A percentile compares a stretch with the other conserved stretches of the same genome.
Evolutionary conservation across 495 filamentous ascomycete genomes (phyloP).

Genomic region (Penicillium macrosclerotiorum): DNA sequence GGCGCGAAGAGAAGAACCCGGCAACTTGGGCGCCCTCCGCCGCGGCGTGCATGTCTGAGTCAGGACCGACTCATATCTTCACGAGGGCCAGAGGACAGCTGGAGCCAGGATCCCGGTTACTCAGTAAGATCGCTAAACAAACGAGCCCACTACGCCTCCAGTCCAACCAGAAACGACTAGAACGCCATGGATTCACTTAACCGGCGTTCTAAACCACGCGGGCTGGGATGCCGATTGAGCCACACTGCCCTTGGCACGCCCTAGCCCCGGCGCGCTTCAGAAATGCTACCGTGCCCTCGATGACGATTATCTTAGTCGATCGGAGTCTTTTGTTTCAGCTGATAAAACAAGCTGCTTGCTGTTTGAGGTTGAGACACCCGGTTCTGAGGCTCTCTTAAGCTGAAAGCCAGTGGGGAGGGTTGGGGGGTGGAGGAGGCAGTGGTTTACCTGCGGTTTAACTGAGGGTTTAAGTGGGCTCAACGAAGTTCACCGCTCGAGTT

Average conservation of each 20-base stretch:
- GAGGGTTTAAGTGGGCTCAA: too few species aligned
- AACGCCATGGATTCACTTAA: background rate
- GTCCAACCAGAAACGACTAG: background rate
- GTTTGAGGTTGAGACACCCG: constrained; percentile 1
- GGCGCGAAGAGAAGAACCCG: background rate
- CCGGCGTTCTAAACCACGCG: background rate
- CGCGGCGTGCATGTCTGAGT: constrained; percentile 17
- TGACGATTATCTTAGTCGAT: constrained; percentile 8
- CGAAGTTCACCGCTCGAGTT: too few species aligned
- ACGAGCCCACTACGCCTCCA: too few species aligned
- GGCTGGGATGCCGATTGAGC: too few species aligned
- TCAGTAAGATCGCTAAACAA: too few species aligned
- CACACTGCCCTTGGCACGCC: constrained; percentile 1
- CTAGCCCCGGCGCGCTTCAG: background rate
- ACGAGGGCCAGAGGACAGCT: background rate
- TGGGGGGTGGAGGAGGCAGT: too few species aligned
- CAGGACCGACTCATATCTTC: constrained; percentile 13
- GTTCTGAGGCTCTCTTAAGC: background rate
- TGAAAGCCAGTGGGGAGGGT: too few species aligned
- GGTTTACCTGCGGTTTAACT: too few species aligned
- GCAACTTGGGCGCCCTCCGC: too few species aligned
- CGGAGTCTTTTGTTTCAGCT: constrained; percentile 10
- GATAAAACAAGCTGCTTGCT: constrained; percentile 1
- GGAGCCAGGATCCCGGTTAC: background rate
- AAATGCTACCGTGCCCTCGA: constrained; percentile 9